These are phyloP conservation scores for Rubroshorea leprosula DNA, from an alignment of 345 rosid genomes.

Conservation along the genomic window DNA sequence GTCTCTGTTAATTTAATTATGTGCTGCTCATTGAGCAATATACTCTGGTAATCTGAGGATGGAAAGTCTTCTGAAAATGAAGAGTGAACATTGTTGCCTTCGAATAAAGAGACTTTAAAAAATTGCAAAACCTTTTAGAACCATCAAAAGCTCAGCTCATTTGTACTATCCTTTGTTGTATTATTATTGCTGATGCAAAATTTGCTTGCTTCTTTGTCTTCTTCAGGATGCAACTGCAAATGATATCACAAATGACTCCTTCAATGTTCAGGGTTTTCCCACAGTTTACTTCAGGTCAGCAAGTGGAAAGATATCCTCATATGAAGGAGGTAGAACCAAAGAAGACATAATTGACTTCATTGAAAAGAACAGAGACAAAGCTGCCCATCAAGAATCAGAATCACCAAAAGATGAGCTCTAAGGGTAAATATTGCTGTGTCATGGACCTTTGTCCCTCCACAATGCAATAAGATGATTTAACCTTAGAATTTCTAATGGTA, in stretches of 20 bases:
- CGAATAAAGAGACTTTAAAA: no score
- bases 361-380: constrained; percentile 66
- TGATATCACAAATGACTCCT: constrained; percentile 56
- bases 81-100: no score
- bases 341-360: constrained; percentile 78
- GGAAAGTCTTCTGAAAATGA: no score
- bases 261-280: constrained; percentile 82
- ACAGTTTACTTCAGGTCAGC: constrained; percentile 73
- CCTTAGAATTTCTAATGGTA: neutral
- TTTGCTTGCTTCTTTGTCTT: neutral
- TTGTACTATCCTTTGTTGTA: neutral
- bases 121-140: no score
- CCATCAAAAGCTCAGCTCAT: no score
- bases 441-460: neutral
- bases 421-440: constrained; percentile 11
- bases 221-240: constrained; percentile 85
- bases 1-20: no score
- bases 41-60: no score
- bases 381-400: constrained; percentile 28
- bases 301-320: constrained; percentile 49
- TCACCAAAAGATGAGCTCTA: constrained; percentile 65
- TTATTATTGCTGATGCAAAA: neutral
- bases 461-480: neutral
- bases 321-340: constrained; percentile 75
- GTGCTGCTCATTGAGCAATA: no score